These are phyloP conservation scores for Cupressus sempervirens DNA, from an alignment of 75 land plant species.

Conservation along the genomic window DNA sequence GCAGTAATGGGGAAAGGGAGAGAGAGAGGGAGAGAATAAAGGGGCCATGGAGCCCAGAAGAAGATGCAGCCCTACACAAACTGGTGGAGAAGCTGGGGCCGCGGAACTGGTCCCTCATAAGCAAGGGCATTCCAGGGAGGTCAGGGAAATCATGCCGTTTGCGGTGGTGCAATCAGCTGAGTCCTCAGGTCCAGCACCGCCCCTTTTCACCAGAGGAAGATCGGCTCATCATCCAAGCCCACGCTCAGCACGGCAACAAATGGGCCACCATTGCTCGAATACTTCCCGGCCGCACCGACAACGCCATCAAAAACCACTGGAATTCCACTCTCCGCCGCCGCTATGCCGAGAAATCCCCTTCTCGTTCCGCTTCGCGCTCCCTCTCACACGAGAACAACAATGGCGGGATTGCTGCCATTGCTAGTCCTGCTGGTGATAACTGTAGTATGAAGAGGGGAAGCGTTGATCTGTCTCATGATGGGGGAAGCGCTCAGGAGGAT, in stretches of 20 bases:
- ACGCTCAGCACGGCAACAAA: conserved; percentile 67
- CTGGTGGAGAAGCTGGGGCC: conserved; percentile 57
- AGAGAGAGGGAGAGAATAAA: conserved; percentile 35
- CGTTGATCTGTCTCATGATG: conserved; percentile 25
- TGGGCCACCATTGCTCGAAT: conserved; percentile 85
- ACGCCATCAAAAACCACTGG: conserved; percentile 79
- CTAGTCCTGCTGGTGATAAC: conserved; percentile 14
- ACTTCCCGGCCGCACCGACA: conserved; percentile 67
- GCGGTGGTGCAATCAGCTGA: conserved; percentile 88
- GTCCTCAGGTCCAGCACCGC: conserved; percentile 79
- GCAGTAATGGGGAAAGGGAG: conserved; percentile 5
- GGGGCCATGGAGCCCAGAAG: conserved; percentile 71
- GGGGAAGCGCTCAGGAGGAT: conserved; percentile 21
- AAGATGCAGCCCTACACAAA: conserved; percentile 41
- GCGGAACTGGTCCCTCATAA: conserved; percentile 67
- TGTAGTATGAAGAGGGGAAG: conserved; percentile 29
- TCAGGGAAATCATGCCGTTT: conserved; percentile 80
- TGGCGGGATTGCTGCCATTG: background rate
- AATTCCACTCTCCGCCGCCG: conserved; percentile 60
- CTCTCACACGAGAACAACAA: conserved; percentile 14
- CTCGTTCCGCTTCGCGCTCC: background rate
- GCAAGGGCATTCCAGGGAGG: conserved; percentile 59
- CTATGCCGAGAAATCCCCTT: conserved; percentile 7
- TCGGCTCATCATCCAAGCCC: conserved; percentile 48
- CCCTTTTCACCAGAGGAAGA: conserved; percentile 65